Conservation (phyloP, 768 basidiomycete genomes). For the Agrocybe chaxingu region DNA sequence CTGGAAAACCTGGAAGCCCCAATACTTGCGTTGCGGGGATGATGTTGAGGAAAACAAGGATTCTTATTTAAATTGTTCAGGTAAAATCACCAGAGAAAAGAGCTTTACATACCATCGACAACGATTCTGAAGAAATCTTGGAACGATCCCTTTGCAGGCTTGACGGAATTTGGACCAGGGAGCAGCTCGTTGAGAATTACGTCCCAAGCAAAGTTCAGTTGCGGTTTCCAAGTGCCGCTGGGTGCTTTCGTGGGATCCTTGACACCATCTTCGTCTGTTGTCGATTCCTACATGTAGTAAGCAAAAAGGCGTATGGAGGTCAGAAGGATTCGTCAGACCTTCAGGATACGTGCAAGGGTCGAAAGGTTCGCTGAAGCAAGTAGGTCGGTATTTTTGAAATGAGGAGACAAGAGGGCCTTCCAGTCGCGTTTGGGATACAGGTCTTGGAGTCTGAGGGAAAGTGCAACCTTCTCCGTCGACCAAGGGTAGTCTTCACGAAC, state of each 20-base stretch:
- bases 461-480: conserved; percentile 87
- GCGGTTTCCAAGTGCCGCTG: conserved; percentile 76
- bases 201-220: conserved; percentile 91
- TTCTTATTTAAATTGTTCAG: conserved; percentile 41
- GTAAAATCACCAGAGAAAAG: no score
- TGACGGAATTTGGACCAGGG: conserved; percentile 36
- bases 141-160: conserved; percentile 59
- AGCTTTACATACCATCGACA: conserved; percentile 71
- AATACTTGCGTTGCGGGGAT: conserved; percentile 86
- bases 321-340: conserved; percentile 42
- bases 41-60: conserved; percentile 82
- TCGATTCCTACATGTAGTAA: conserved; percentile 46
- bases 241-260: conserved; percentile 46
- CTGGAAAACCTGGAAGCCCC: conserved; percentile 93
- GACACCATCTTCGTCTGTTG: conserved; percentile 49
- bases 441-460: conserved; percentile 69
- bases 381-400: conserved; percentile 73
- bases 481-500: conserved; percentile 59
- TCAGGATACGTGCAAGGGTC: conserved; percentile 72
- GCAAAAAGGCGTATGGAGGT: conserved; percentile 1
- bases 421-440: conserved; percentile 62
- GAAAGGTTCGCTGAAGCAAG: conserved; percentile 72
- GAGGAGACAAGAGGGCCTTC: conserved; percentile 59
- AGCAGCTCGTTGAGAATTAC: conserved; percentile 76
- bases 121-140: conserved; percentile 89